Conservation (phyloP, 106 monocot species). For the Apostasia shenzhenica region DNA sequence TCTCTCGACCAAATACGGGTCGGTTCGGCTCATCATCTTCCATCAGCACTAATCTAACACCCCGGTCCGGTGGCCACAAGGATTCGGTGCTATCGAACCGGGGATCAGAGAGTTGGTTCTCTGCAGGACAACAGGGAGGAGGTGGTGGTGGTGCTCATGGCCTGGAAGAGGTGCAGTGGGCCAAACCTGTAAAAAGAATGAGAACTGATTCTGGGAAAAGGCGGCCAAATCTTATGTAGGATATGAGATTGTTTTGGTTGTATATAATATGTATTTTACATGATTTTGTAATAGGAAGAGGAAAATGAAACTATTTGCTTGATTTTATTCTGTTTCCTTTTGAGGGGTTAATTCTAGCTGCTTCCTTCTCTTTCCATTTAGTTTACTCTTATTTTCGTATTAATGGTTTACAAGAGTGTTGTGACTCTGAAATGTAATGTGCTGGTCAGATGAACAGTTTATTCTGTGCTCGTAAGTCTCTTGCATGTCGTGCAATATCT, state of each 20-base stretch:
- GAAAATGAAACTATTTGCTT: neutral
- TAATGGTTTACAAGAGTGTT: too few species aligned
- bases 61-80: constrained; percentile 23
- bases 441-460: too few species aligned
- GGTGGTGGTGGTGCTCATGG: constrained; percentile 14
- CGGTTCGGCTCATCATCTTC: constrained; percentile 19
- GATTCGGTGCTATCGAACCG: constrained; percentile 17
- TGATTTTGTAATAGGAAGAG: constrained; percentile 3
- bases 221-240: constrained; percentile 59
- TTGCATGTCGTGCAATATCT: too few species aligned
- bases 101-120: constrained; percentile 6
- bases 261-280: constrained; percentile 7
- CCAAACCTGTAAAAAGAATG: constrained; percentile 86
- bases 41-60: constrained; percentile 11
- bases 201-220: constrained; percentile 83
- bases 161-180: constrained; percentile 67
- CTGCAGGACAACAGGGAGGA: constrained; percentile 5
- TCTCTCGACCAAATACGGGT: constrained; percentile 23
- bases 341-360: neutral
- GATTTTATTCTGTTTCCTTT: neutral
- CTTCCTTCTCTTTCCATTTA: neutral
- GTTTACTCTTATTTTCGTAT: too few species aligned
- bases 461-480: too few species aligned
- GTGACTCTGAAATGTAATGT: too few species aligned
- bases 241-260: constrained; percentile 3